These are phyloP conservation scores for Liquidambar formosana DNA, from an alignment of 164 flowering plant species.

Conservation along the genomic window DNA sequence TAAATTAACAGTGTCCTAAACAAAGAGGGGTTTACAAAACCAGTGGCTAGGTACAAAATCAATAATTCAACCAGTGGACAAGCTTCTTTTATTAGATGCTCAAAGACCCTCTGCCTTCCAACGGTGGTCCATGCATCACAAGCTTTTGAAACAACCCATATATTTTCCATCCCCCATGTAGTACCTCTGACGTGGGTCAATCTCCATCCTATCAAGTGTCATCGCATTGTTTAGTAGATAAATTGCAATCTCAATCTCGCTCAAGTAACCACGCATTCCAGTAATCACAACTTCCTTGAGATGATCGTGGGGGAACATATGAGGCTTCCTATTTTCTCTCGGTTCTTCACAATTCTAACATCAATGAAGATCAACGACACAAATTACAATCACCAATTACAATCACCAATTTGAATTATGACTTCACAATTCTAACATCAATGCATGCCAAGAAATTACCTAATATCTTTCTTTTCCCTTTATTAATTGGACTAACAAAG, in stretches of 20 bases:
- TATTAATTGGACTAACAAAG: too few species aligned
- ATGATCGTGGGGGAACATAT: conserved; percentile 1
- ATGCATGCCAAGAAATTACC: neutral
- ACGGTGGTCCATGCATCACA: neutral
- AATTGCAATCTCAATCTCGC: conserved; percentile 1
- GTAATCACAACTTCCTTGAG: conserved; percentile 9
- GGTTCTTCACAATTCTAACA: neutral
- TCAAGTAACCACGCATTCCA: neutral
- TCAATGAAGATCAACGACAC: neutral
- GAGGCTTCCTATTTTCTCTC: neutral
- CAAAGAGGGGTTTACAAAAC: too few species aligned
- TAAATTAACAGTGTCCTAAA: too few species aligned
- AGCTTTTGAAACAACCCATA: neutral
- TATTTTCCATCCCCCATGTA: conserved; percentile 2
- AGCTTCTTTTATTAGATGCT: conserved; percentile 1
- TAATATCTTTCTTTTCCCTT: too few species aligned
- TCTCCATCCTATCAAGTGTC: neutral
- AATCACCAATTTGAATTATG: too few species aligned
- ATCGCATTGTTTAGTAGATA: conserved; percentile 3
- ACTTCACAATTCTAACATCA: too few species aligned
- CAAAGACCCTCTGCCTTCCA: neutral
- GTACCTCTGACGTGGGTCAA: neutral
- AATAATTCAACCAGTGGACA: neutral
- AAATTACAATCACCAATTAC: too few species aligned
- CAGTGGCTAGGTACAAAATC: too few species aligned